Conservation (phyloP, 768 basidiomycete genomes). For the Sporobolomyces roseus region DNA sequence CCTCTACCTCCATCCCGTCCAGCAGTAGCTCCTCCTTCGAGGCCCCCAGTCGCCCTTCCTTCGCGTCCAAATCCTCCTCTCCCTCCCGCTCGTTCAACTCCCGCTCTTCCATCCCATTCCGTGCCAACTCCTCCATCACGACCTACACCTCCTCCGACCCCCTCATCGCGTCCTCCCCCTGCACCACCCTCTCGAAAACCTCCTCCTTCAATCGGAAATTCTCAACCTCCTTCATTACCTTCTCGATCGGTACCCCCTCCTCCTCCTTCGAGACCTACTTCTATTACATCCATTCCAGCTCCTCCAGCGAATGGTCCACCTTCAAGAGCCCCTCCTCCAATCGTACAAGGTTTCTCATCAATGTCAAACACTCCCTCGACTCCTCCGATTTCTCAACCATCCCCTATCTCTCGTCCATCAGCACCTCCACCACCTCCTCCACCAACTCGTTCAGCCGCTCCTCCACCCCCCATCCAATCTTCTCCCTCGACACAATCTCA, state of each 20-base stretch:
- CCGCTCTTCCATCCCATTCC: background rate
- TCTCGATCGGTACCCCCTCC: background rate
- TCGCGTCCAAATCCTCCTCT: constrained; percentile 1
- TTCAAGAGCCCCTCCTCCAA: background rate
- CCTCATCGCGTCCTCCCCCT: background rate
- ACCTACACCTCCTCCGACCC: background rate
- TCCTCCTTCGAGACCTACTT: background rate
- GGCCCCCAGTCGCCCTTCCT: background rate
- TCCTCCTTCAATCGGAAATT: background rate
- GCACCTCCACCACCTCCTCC: constrained; percentile 2
- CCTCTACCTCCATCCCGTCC: constrained; percentile 14
- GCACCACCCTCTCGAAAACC: background rate
- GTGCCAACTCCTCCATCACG: background rate
- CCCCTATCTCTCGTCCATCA: background rate
- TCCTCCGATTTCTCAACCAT: background rate
- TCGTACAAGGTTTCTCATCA: too few species aligned
- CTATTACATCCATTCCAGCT: background rate
- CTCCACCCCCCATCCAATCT: background rate
- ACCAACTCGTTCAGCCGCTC: background rate
- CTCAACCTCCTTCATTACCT: background rate
- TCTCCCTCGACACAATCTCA: too few species aligned
- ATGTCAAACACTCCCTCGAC: too few species aligned
- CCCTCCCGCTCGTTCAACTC: background rate
- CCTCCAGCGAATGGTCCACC: background rate
- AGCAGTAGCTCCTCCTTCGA: constrained; percentile 6